phyloP scores from a whole-genome alignment of 805 yeast species.

The Pichia pseudocactophila region DNA sequence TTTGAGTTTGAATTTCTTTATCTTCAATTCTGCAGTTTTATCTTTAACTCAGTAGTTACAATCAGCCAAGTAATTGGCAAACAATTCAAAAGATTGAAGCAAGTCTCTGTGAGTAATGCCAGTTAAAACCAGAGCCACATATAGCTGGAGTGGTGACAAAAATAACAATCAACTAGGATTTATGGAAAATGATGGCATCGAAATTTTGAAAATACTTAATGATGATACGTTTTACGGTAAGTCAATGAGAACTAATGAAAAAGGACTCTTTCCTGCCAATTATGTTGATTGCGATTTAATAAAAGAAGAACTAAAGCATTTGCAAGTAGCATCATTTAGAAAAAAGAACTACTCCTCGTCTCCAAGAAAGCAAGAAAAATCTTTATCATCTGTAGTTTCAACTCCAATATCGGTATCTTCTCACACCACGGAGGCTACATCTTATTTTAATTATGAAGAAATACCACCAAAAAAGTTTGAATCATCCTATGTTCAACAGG shows the following conservation, averaged over 20 bases:
- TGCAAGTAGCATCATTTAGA: too few relatives aligned
- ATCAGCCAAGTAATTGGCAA: too few relatives aligned
- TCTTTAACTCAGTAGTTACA: too few relatives aligned
- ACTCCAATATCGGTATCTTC: slow-evolving; percentile 7
- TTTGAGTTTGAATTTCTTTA: too few relatives aligned
- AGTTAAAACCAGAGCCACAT: slow-evolving; percentile 45
- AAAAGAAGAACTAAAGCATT: neutral
- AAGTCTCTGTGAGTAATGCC: too few relatives aligned
- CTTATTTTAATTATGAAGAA: neutral
- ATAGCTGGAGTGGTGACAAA: slow-evolving; percentile 91
- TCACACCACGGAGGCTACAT: slow-evolving; percentile 24
- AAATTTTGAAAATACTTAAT: slow-evolving; percentile 66
- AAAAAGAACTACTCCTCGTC: too few relatives aligned
- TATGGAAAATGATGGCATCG: slow-evolving; percentile 86
- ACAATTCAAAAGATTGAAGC: too few relatives aligned
- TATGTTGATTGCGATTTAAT: slow-evolving; percentile 70
- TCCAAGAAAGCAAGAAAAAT: slow-evolving; percentile 5
- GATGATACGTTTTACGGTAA: slow-evolving; percentile 91
- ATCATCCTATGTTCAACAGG: slow-evolving; percentile 20
- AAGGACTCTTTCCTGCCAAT: slow-evolving; percentile 83
- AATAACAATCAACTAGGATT: slow-evolving; percentile 80
- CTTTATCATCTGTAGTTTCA: slow-evolving; percentile 9
- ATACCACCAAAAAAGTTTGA: slow-evolving; percentile 9
- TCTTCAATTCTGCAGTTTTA: too few relatives aligned
- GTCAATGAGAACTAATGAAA: slow-evolving; percentile 67